Base-by-base conservation (phyloP, 2,329 filamentous ascomycete genomes). In the Orbilia brochopaga region DNA sequence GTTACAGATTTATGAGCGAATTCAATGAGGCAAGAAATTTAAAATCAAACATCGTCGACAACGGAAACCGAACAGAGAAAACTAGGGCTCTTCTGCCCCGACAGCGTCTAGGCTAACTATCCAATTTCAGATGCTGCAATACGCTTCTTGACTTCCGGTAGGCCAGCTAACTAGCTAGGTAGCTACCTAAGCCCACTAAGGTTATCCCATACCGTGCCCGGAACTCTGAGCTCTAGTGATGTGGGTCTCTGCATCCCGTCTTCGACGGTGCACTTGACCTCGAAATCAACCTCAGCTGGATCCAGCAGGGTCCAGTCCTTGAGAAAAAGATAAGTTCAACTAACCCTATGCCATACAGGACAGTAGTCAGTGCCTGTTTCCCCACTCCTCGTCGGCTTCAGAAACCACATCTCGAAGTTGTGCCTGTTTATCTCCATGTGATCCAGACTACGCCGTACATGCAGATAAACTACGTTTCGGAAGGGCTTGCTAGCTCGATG, bases 391-490 rank as follows among this genome's bases (percentile, higher is more conserved):
- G 44, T 48, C 55, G 62, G 54, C 54, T 66, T 52, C 37, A 59
- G 23, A 8, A 54, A 19, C n/a, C 55, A 30, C 8, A 35, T 23
- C 27, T 37, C 30, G 32, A 35, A 23, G 10, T 2, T 15, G 19
- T 15, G 11, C 24, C 27, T 27, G 37, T 48, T 59, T 53, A 63
- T 58, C 66, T 59, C 59, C 59, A 70, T 63, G 58, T 70, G 66
- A 64, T 64, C 54, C 40, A 64, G 50, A 60, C 59, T 44, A 55
- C n/a, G n/a, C n/a, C n/a, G n/a, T n/a, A n/a, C 40, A 30, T 70
- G 10, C 23, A 70, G 66, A 58, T 64, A 64, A 70, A 53, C 54
- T 59, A 51, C 24, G 35, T 50, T 44, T 13, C 11, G 35, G 35
- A 54, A 35, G 40, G n/a, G 27, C 27, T 32, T 32, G 8, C 27